A percentile compares a stretch with the other conserved stretches of the same genome.
These are phyloP conservation scores for Phialophora tarda DNA, from an alignment of 2,329 filamentous ascomycete genomes.

Conservation along the genomic window DNA sequence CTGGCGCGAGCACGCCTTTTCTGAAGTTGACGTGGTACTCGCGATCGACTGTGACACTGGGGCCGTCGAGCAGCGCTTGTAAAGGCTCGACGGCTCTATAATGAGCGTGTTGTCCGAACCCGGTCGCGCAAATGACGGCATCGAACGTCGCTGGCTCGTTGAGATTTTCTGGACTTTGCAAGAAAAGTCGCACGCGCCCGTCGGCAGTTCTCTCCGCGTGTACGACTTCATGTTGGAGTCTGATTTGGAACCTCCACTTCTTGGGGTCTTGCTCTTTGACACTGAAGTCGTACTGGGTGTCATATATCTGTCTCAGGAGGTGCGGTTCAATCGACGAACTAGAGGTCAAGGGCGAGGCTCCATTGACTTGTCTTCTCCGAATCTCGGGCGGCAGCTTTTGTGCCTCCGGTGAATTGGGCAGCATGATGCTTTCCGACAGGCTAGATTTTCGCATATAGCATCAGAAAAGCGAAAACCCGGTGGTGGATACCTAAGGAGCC, in stretches of 20 bases:
- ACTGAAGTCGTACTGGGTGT: slow-evolving; percentile 32
- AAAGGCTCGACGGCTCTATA: slow-evolving; percentile 23
- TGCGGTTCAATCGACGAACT: not conserved
- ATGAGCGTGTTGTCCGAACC: slow-evolving; percentile 26
- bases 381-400: slow-evolving; percentile 26
- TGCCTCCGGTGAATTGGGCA: slow-evolving; percentile 3
- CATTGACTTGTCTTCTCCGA: slow-evolving; percentile 17
- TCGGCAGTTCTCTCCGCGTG: slow-evolving; percentile 15
- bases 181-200: slow-evolving; percentile 3
- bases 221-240: slow-evolving; percentile 18
- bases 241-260: slow-evolving; percentile 35
- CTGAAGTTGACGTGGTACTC: slow-evolving; percentile 35
- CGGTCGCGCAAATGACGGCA: slow-evolving; percentile 35
- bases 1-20: slow-evolving; percentile 6
- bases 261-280: slow-evolving; percentile 33
- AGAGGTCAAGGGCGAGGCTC: not conserved
- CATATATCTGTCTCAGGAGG: slow-evolving; percentile 30
- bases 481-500: not conserved
- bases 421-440: slow-evolving; percentile 15
- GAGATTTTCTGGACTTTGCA: slow-evolving; percentile 6
- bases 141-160: slow-evolving; percentile 22
- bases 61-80: slow-evolving; percentile 21
- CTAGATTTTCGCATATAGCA: slow-evolving; percentile 16
- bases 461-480: not conserved
- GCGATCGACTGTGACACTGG: slow-evolving; percentile 21